A percentile compares a stretch with the other conserved stretches of the same genome.
Evolutionary conservation across 1,284 basidiomycete genomes (phyloP).

Genomic region (Mycena sp.): DNA sequence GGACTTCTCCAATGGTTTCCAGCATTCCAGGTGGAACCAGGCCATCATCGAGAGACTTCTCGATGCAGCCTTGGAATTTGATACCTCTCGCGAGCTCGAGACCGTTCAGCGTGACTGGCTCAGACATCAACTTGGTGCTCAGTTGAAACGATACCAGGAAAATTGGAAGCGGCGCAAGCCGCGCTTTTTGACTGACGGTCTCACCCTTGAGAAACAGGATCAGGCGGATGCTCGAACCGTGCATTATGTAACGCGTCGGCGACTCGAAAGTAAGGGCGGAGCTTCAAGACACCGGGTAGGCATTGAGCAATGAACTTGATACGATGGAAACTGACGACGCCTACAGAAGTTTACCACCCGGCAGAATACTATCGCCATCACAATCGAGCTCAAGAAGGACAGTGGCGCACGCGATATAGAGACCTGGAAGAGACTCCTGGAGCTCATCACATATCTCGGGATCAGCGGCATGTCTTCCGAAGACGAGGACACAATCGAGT

Average conservation of each 20-base stretch:
- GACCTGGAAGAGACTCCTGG: slow-evolving; percentile 5
- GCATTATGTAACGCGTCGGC: not conserved
- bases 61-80: not conserved
- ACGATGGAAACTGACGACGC: not conserved
- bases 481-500: slow-evolving; percentile 1
- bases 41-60: not conserved
- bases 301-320: not conserved
- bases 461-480: slow-evolving; percentile 15
- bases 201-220: not conserved
- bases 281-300: not conserved
- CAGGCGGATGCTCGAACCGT: not conserved
- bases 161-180: not conserved
- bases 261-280: not conserved
- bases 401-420: not conserved
- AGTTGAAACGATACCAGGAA: not conserved
- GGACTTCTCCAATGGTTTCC: not conserved
- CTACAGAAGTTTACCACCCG: slow-evolving; percentile 1
- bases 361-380: not conserved
- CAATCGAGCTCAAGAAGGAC: not conserved
- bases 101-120: not conserved
- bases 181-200: not conserved
- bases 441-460: not conserved
- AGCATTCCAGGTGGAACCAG: not conserved
- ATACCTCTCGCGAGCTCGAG: not conserved
- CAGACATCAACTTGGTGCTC: not conserved